These are phyloP conservation scores for Fusarium solani-melongenae DNA, from an alignment of 2,329 filamentous ascomycete genomes.

Conservation along the genomic window DNA sequence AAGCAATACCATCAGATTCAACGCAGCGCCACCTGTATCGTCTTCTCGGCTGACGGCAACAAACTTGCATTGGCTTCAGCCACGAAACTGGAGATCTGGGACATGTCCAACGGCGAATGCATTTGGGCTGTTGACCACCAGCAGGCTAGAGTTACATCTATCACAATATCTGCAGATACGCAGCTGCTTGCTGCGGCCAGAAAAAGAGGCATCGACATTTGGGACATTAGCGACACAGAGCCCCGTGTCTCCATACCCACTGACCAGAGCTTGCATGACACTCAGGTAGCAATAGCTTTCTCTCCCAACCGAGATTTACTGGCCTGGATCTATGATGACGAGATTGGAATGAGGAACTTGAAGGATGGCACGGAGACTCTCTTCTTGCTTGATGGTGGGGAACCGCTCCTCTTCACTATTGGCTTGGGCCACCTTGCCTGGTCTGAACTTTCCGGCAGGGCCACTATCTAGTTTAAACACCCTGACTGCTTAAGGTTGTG, in stretches of 20 bases:
- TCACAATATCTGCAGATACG: background rate
- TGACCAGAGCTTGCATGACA: fast-evolving
- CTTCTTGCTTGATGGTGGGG: background rate
- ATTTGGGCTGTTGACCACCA: background rate
- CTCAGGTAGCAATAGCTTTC: background rate
- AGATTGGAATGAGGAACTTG: background rate
- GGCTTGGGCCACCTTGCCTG: no score
- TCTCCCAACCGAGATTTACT: background rate
- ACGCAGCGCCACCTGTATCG: background rate
- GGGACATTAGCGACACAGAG: background rate
- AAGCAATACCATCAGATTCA: background rate
- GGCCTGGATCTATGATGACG: fast-evolving
- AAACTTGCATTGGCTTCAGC: background rate
- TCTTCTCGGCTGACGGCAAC: background rate
- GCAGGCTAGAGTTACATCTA: background rate
- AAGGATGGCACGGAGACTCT: background rate
- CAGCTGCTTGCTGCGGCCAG: background rate
- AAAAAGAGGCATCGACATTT: background rate
- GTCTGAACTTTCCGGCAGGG: background rate
- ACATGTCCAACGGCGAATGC: background rate
- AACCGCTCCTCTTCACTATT: no score
- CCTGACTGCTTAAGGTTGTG: background rate
- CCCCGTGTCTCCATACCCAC: background rate
- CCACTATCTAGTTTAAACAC: background rate
- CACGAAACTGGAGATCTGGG: background rate